Conservation (phyloP, 2,329 filamentous ascomycete genomes). For the Hymenoscyphus occultus region DNA sequence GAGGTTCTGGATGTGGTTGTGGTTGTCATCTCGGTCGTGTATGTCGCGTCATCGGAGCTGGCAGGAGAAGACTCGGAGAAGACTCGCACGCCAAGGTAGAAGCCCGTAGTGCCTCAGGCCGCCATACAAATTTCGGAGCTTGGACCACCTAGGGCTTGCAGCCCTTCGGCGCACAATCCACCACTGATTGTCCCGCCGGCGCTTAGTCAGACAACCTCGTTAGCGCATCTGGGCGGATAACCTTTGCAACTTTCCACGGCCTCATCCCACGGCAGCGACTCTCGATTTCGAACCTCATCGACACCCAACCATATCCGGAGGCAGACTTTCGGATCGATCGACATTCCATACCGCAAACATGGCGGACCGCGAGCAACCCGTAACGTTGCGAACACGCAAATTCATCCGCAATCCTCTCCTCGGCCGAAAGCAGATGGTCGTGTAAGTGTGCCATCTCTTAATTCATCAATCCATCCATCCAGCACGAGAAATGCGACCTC, state of each 20-base stretch:
- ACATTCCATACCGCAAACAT: slow-evolving; percentile 61
- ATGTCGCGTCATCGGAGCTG: no score
- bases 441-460: slow-evolving; percentile 63
- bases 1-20: no score
- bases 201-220: slow-evolving; percentile 23
- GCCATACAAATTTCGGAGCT: not conserved
- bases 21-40: no score
- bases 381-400: slow-evolving; percentile 96
- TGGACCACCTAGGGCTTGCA: slow-evolving; percentile 21
- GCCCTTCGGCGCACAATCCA: slow-evolving; percentile 14
- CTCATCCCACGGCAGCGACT: slow-evolving; percentile 24
- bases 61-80: not conserved
- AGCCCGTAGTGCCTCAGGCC: not conserved
- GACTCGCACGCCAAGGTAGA: not conserved
- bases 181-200: slow-evolving; percentile 16
- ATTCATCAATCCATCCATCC: slow-evolving; percentile 13
- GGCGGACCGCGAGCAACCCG: slow-evolving; percentile 76
- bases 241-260: slow-evolving; percentile 23
- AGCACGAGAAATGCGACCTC: not conserved
- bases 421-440: slow-evolving; percentile 98
- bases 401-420: slow-evolving; percentile 99
- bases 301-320: slow-evolving; percentile 33
- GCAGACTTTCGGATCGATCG: slow-evolving; percentile 32
- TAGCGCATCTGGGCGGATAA: slow-evolving; percentile 22
- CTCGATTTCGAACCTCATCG: slow-evolving; percentile 27